A percentile compares a stretch with the other conserved stretches of the same genome.
Conservation (phyloP, 257 asterid species). For the Thymus quinquecostatus region DNA sequence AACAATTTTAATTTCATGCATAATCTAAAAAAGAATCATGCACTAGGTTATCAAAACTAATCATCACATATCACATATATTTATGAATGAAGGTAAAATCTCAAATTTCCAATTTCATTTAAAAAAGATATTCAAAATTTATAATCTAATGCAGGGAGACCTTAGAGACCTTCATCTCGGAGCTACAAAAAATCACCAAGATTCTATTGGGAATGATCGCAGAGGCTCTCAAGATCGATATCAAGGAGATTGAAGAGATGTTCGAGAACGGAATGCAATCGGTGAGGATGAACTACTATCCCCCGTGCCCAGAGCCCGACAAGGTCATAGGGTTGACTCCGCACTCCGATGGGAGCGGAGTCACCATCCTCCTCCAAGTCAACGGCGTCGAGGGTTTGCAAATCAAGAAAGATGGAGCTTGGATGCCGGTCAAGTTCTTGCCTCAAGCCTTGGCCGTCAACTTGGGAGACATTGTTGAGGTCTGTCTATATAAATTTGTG, state of each 20-base stretch:
- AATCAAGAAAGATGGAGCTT: slow-evolving; percentile 58
- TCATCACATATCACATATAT: no score
- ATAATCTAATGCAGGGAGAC: slow-evolving; percentile 44
- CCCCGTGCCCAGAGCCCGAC: slow-evolving; percentile 62
- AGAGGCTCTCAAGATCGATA: slow-evolving; percentile 42
- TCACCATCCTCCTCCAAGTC: slow-evolving; percentile 63
- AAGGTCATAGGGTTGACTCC: slow-evolving; percentile 57
- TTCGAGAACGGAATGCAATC: slow-evolving; percentile 69
- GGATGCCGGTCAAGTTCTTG: slow-evolving; percentile 59
- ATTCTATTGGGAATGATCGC: slow-evolving; percentile 39
- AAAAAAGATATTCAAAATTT: no score
- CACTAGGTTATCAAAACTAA: no score
- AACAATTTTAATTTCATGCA: no score
- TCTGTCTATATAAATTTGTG: background rate
- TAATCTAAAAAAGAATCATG: no score
- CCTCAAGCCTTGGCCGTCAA: slow-evolving; percentile 66
- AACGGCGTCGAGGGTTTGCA: slow-evolving; percentile 74
- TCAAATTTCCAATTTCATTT: no score
- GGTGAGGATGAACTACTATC: slow-evolving; percentile 64
- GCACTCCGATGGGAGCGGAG: slow-evolving; percentile 62
- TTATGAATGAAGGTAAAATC: no score
- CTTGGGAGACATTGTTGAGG: slow-evolving; percentile 62
- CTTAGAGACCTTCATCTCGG: slow-evolving; percentile 50
- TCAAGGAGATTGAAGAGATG: slow-evolving; percentile 39
- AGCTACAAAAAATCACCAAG: slow-evolving; percentile 47